phyloP scores from a whole-genome alignment of 495 filamentous ascomycete species.

The Tuber brumale region DNA sequence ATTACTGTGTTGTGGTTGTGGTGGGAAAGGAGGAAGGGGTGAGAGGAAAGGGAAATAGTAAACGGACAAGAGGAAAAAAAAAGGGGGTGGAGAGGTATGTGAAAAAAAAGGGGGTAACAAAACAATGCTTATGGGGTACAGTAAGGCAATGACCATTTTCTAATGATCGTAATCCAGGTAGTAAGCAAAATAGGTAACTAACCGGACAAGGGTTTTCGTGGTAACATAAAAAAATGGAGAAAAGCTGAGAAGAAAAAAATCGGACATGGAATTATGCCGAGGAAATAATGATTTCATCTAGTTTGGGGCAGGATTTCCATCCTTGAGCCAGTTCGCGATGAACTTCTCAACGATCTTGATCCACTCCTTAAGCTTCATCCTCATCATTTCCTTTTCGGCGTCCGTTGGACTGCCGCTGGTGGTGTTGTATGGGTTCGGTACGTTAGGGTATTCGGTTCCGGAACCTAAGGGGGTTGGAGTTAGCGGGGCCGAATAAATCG shows the following conservation, averaged over 20 bases:
- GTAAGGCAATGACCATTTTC: background rate
- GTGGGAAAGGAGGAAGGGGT: background rate
- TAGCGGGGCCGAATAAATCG: background rate
- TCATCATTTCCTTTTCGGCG: background rate
- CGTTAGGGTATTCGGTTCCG: background rate
- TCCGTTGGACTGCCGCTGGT: background rate
- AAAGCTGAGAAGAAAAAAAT: background rate
- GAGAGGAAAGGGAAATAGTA: background rate
- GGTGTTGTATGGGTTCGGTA: background rate
- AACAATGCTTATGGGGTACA: background rate
- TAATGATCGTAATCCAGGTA: background rate
- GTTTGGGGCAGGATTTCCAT: background rate
- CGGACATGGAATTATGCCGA: background rate
- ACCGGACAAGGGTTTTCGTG: background rate
- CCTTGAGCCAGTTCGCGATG: background rate
- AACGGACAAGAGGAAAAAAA: too few relatives aligned
- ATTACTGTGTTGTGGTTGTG: conserved; percentile 1
- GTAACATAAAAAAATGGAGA: background rate
- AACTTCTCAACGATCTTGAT: background rate
- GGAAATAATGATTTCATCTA: background rate
- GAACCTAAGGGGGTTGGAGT: background rate
- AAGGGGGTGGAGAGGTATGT: background rate
- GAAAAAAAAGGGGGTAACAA: background rate
- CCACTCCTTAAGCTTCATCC: background rate
- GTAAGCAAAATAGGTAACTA: background rate